Conservation (phyloP, 805 yeast species). For the Starmerella bombi region DNA sequence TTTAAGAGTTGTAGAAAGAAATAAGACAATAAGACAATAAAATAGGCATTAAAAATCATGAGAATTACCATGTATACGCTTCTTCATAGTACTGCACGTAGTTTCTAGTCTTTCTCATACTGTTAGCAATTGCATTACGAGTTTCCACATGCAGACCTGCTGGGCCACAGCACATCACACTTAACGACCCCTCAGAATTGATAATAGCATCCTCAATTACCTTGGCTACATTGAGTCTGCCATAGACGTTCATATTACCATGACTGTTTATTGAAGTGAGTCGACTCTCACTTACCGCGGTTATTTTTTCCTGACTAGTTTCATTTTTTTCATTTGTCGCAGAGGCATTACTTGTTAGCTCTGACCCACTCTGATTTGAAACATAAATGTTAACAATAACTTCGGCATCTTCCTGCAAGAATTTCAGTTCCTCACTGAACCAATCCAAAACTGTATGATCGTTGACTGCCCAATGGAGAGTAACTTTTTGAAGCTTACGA, state of each 20-base stretch:
- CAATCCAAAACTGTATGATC: constrained; percentile 25
- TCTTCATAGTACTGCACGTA: constrained; percentile 61
- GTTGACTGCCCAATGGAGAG: constrained; percentile 14
- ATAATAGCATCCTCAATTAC: constrained; percentile 30
- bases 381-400: constrained; percentile 11
- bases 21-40: too few species aligned
- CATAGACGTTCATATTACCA: constrained; percentile 17
- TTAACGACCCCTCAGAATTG: constrained; percentile 33
- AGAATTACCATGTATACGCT: constrained; percentile 48
- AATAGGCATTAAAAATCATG: too few species aligned
- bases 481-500: constrained; percentile 6
- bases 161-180: constrained; percentile 53
- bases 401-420: constrained; percentile 18
- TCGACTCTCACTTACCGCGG: constrained; percentile 12
- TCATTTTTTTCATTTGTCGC: neutral
- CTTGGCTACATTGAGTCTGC: constrained; percentile 4
- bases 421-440: constrained; percentile 35
- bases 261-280: neutral
- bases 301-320: neutral
- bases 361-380: neutral
- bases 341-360: neutral
- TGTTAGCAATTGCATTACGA: constrained; percentile 36
- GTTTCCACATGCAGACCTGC: constrained; percentile 43
- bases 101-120: constrained; percentile 31
- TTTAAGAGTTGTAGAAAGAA: too few species aligned